Percentiles rank a stretch among this genome's conserved stretches.
Evolutionary conservation across 2,329 filamentous ascomycete genomes (phyloP).

Genomic region (Penicillium crustosum): DNA sequence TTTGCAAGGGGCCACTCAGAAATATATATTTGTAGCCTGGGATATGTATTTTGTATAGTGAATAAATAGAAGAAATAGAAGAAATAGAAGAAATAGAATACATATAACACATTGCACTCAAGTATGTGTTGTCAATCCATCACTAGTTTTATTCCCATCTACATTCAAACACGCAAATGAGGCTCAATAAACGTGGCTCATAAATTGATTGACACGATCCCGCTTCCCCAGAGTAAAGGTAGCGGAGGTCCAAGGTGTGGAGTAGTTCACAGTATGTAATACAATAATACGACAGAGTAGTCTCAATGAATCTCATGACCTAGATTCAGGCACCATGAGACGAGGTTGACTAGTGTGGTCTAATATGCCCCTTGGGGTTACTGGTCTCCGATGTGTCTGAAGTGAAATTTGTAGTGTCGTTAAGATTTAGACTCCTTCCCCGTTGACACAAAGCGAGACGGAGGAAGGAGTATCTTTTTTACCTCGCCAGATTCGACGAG

Average conservation of each 20-base stretch:
- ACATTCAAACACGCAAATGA: neutral
- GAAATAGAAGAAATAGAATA: neutral
- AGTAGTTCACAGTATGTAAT: neutral
- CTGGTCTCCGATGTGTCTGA: neutral
- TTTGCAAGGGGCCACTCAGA: neutral
- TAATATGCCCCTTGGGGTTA: neutral
- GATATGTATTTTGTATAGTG: neutral
- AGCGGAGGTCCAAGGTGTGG: neutral
- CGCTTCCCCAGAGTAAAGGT: neutral
- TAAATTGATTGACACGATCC: neutral
- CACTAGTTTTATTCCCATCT: neutral
- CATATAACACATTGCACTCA: neutral
- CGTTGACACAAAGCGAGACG: slow-evolving; percentile 20
- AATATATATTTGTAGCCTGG: neutral
- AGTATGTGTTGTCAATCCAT: neutral
- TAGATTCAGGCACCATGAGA: neutral
- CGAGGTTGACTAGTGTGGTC: neutral
- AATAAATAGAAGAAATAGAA: neutral
- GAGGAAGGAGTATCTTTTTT: slow-evolving; percentile 17
- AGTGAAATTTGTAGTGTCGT: slow-evolving; percentile 23
- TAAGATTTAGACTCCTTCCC: slow-evolving; percentile 46
- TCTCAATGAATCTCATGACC: neutral
- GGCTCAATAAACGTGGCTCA: neutral
- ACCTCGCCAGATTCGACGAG: slow-evolving; percentile 49
- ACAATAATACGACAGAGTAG: neutral